Base-by-base conservation (phyloP, 768 basidiomycete species). In the Pisolithus orientalis region DNA sequence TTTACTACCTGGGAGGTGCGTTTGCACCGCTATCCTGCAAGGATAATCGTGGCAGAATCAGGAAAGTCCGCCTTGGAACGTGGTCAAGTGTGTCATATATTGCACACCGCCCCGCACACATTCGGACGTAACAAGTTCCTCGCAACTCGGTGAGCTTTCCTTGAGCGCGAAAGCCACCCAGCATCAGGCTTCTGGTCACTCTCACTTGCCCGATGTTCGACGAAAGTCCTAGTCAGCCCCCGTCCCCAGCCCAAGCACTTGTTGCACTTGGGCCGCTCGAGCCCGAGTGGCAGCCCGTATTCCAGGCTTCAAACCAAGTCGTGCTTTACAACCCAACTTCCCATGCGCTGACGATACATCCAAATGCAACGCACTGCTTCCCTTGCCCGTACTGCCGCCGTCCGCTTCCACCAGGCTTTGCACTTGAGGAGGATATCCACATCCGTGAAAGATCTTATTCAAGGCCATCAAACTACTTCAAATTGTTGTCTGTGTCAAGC, bases 291-390 rank as follows among this genome's bases (percentile, higher is more conserved):
- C 85, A 79, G 50, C 84, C 89, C 1, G 90, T 93, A 54, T 74
- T 91, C 16, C 89, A 90, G 44, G 78, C 79, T n/a, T 84, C 87
- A 0, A 87, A 90, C 66, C 89, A 92, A 61, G 84, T 93, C 34
- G 91, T 94, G 14, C 76, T 93, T 7, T 94, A 92, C 71, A 90
- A 94, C 63, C 84, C 91, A 0, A 84, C 79, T 2, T 90, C 86
- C 1, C 90, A 93, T 62, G 90, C 90, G 2, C 72, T 94, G 21
- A 79, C 90, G 16, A 85, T 90, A 53, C 74, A 73, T 47, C 62
- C 72, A 37, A 53, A 46, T 50, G 39, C 60, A 21, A 51, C 72
- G 29, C 55, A 65, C 48, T 50, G 61, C 43, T 61, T 69, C 29
- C 60, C 64, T 4, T 93, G 90, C 68, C 90, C 90, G 4, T 88